Evolutionary conservation across 108 stramenopile genomes (phyloP).

Genomic region (Cyclostephanos tholiformis): DNA sequence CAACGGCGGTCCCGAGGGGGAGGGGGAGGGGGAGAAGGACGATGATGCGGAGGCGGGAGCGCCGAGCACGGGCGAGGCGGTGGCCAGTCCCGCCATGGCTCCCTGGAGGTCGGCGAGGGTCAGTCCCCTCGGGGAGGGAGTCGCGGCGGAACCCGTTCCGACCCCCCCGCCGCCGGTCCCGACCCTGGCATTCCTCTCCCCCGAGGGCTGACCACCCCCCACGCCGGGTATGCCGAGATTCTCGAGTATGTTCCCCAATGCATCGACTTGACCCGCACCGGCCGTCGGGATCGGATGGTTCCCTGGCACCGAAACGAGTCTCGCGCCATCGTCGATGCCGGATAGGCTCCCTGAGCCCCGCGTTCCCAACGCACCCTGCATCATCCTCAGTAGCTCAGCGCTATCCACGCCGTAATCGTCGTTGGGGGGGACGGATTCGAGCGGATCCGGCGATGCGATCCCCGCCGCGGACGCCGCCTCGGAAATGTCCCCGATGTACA

Average conservation of each 20-base stretch:
- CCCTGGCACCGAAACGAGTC: constrained; percentile 35
- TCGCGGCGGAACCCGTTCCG: too few species aligned
- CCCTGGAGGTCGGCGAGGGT: constrained; percentile 79
- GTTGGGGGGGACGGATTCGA: constrained; percentile 8
- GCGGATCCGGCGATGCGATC: not conserved
- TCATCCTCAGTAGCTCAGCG: constrained; percentile 36
- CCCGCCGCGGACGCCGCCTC: constrained; percentile 48
- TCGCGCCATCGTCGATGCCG: constrained; percentile 19
- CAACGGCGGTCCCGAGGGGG: constrained; percentile 50
- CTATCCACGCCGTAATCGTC: constrained; percentile 19
- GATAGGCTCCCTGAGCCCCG: not conserved
- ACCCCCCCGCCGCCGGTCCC: not conserved
- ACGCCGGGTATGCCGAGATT: constrained; percentile 79
- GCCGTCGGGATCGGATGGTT: constrained; percentile 48
- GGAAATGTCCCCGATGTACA: constrained; percentile 55
- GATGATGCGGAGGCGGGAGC: constrained; percentile 11
- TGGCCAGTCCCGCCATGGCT: constrained; percentile 75
- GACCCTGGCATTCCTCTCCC: constrained; percentile 26
- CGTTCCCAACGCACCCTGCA: constrained; percentile 41
- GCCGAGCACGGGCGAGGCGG: constrained; percentile 38
- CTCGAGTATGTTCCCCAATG: constrained; percentile 79
- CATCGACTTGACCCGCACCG: constrained; percentile 72
- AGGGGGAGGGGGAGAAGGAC: not conserved
- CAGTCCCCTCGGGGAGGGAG: constrained; percentile 44
- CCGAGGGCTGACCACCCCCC: constrained; percentile 34